Percentiles rank a stretch among this genome's conserved stretches.
Conservation (phyloP, 495 filamentous ascomycete species). For the Tuber magnatum region DNA sequence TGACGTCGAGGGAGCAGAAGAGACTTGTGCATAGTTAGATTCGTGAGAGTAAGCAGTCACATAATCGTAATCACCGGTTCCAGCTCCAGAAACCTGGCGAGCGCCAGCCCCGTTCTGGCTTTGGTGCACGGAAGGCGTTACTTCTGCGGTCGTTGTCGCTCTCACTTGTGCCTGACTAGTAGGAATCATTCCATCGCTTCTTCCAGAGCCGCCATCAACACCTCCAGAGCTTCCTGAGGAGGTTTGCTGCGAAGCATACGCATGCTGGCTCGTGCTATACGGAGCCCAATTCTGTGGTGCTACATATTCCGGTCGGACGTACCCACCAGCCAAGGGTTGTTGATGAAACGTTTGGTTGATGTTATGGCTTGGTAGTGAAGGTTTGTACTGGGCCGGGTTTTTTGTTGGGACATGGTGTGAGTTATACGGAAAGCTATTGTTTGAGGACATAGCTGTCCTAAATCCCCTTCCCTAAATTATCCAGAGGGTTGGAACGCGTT, state of each 20-base stretch:
- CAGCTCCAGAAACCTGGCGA: background rate
- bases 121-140: background rate
- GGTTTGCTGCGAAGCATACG: background rate
- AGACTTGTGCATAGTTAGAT: background rate
- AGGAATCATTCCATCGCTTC: background rate
- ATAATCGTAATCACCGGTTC: background rate
- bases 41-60: background rate
- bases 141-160: background rate
- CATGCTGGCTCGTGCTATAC: background rate
- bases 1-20: background rate
- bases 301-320: constrained; percentile 1
- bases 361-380: constrained; percentile 3
- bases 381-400: background rate
- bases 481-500: background rate
- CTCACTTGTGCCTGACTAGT: constrained; percentile 1
- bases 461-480: background rate
- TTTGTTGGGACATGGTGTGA: background rate
- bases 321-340: background rate
- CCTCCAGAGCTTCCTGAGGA: background rate
- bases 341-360: constrained; percentile 3
- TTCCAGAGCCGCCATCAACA: background rate
- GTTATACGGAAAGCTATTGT: background rate
- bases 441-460: background rate
- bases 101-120: background rate
- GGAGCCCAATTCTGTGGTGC: constrained; percentile 2